Conservation (phyloP, 2,329 filamentous ascomycete genomes). For the Aspergillus sp. region DNA sequence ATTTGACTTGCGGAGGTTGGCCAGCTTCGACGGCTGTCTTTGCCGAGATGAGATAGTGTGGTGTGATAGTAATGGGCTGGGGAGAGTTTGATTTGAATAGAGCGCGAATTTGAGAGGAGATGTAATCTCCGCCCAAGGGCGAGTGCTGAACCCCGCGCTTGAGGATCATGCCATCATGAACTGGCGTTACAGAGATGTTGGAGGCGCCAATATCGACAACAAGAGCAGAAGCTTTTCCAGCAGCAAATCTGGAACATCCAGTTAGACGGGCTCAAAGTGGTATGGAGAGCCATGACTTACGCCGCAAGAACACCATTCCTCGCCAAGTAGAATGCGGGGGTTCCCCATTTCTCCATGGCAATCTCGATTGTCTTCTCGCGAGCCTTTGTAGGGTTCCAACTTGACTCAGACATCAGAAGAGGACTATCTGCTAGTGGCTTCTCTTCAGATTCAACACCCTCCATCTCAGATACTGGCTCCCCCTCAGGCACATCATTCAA, state of each 20-base stretch:
- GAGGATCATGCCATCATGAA: conserved; percentile 92
- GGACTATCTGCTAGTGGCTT: conserved; percentile 88
- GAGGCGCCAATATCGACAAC: conserved; percentile 91
- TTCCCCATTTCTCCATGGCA: conserved; percentile 95
- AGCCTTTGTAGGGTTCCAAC: conserved; percentile 86
- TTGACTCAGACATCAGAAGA: conserved; percentile 88
- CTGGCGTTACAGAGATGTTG: conserved; percentile 84
- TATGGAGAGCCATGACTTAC: conserved; percentile 43
- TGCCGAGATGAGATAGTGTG: conserved; percentile 84
- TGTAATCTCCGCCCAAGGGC: conserved; percentile 83
- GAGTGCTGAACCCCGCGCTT: conserved; percentile 89
- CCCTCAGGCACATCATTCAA: conserved; percentile 70
- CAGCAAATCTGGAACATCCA: conserved; percentile 66
- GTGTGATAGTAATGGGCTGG: conserved; percentile 75
- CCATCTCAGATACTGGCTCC: conserved; percentile 63
- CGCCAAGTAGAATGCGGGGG: conserved; percentile 91
- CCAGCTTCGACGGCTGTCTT: conserved; percentile 90
- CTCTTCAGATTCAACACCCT: conserved; percentile 65
- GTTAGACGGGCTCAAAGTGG: conserved; percentile 12
- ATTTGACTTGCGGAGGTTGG: conserved; percentile 74
- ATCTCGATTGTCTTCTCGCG: conserved; percentile 95
- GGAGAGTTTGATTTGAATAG: conserved; percentile 70
- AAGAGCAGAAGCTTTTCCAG: conserved; percentile 89
- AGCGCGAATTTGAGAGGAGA: conserved; percentile 83
- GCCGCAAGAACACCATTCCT: conserved; percentile 87